Evolutionary conservation across 108 stramenopile species (phyloP), one percentile per base, ranked within the genome.

Genomic region (Epipyxis sp.): DNA sequence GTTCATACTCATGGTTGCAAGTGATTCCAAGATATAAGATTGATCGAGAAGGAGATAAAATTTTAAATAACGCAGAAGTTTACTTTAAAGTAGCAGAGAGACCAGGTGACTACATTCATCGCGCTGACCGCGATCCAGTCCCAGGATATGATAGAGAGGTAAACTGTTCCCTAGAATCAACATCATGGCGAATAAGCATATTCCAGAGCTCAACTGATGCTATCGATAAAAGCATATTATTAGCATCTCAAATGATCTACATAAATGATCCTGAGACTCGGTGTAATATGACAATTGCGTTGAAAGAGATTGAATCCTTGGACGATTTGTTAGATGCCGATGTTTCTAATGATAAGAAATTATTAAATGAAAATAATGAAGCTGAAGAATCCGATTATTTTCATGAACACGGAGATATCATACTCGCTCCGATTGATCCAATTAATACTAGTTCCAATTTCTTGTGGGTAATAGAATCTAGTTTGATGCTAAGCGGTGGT

Each of bases 121-220:
- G 59, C 29, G 35, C 62, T 39, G 77, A 69, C 44, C 71, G 65
- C 13, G 44, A 25, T 34, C 71, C 71, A 30, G 3, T 35, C 6
- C 69, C 44, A 27, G 34, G 42, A 1, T 29, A 25, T 6, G 16
- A 39, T 27, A 42, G 59, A 39, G 81, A 82, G 46, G 69, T 78
- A 59, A 82, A 82, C 76, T 82, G 77, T 65, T 76, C 81, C 0
- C 44, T 82, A 59, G 81, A 82, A 68, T 32, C 29, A 6, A 79
- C 81, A 2, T 44, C 59, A 10, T 78, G 77, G 77, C 59, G 67
- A 10, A 27, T 74, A 46, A 34, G 10, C 37, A 74, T 74, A 37
- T 74, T 34, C 43, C 71, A 74, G 43, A 74, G 71, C 71, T 42
- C 27, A 42, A 6, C 35, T 10, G 71, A 74, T 37, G 32, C 71